phyloP scores from a whole-genome alignment of 495 filamentous ascomycete genomes.

The Aspergillus cavernicola region DNA sequence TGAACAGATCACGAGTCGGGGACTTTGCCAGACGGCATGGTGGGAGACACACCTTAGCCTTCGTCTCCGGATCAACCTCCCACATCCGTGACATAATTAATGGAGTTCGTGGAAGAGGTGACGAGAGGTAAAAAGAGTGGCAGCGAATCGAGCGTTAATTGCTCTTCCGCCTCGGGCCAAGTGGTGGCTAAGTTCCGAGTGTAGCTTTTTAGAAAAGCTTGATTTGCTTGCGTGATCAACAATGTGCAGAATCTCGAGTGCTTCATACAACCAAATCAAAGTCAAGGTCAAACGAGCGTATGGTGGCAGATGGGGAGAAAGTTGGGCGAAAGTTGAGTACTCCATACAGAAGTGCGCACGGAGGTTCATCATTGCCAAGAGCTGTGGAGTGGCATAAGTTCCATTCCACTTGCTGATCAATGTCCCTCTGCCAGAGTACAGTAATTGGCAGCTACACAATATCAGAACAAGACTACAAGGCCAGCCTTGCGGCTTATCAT shows the following conservation, averaged over 20 bases:
- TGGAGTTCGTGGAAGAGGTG: constrained; percentile 2
- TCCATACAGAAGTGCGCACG: background rate
- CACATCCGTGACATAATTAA: constrained; percentile 66
- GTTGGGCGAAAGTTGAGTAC: constrained; percentile 5
- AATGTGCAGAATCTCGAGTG: background rate
- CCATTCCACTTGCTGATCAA: background rate
- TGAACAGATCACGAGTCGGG: no score
- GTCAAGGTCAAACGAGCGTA: constrained; percentile 2
- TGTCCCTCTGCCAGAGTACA: background rate
- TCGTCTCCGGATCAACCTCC: constrained; percentile 96
- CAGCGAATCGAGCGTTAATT: background rate
- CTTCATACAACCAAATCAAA: background rate
- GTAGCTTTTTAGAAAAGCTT: background rate
- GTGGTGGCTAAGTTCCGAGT: background rate
- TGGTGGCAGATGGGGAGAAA: background rate
- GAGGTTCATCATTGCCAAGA: background rate
- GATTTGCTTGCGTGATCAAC: background rate
- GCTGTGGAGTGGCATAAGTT: constrained; percentile 1
- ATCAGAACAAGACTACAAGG: constrained; percentile 19
- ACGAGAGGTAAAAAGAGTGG: background rate
- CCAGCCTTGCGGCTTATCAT: constrained; percentile 33
- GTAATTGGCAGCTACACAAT: background rate
- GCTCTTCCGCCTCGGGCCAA: background rate
- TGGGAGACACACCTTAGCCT: constrained; percentile 67
- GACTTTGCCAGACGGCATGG: no score